Evolutionary conservation across 2,329 filamentous ascomycete species (phyloP).

Genomic region (Didymella sp.): DNA sequence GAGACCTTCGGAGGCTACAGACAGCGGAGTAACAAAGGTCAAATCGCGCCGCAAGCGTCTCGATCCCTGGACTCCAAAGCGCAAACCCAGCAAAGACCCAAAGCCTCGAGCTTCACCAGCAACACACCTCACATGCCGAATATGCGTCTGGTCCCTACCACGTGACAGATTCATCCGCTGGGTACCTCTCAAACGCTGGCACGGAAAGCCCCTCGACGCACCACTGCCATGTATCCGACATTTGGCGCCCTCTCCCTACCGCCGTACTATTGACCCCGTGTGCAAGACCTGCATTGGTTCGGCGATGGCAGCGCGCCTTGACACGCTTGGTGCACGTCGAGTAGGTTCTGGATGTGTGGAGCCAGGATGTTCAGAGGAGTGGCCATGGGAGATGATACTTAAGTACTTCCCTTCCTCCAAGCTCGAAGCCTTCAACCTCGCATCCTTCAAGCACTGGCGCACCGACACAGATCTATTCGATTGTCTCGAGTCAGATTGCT

Average conservation of each 20-base stretch:
- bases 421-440: conserved; percentile 37
- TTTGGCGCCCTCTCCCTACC: conserved; percentile 28
- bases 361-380: conserved; percentile 28
- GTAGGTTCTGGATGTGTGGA: conserved; percentile 34
- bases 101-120: conserved; percentile 9
- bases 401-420: conserved; percentile 27
- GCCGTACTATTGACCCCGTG: conserved; percentile 32
- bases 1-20: too few relatives aligned
- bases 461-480: conserved; percentile 21
- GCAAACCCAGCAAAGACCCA: conserved; percentile 25
- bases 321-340: conserved; percentile 30
- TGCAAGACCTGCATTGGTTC: conserved; percentile 38
- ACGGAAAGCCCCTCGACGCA: conserved; percentile 7
- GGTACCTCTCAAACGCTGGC: conserved; percentile 16
- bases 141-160: conserved; percentile 31
- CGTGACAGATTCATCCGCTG: conserved; percentile 29
- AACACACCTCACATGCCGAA: conserved; percentile 13
- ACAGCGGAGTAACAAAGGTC: background rate
- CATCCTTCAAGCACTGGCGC: conserved; percentile 33
- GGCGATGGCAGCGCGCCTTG: conserved; percentile 31
- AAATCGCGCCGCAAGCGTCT: conserved; percentile 13
- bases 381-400: conserved; percentile 29
- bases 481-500: conserved; percentile 27
- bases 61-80: conserved; percentile 34
- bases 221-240: conserved; percentile 34